phyloP scores from a whole-genome alignment of 371 early-diverging fungal genomes.

The Mortierella sp. region DNA sequence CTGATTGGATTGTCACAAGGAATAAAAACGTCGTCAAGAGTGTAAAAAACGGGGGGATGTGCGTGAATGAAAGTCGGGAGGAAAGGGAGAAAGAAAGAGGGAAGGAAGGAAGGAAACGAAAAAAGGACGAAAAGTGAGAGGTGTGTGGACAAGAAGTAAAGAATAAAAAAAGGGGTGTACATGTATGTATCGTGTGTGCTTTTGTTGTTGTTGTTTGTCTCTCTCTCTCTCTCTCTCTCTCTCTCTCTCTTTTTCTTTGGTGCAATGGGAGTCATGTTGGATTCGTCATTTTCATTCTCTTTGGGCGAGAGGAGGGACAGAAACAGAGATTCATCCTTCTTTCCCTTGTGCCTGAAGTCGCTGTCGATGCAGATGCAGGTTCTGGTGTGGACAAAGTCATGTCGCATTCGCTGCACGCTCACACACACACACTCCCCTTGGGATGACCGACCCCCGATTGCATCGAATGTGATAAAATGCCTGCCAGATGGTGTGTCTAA shows the following conservation, averaged over 20 bases:
- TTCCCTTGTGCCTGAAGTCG: neutral
- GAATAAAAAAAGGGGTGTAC: neutral
- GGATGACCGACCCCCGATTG: neutral
- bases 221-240: too few relatives aligned
- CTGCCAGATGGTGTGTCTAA: constrained; percentile 8
- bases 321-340: neutral
- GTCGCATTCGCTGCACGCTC: neutral
- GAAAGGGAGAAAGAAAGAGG: neutral
- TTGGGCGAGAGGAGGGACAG: neutral
- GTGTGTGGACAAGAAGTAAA: neutral
- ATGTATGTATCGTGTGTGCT: neutral
- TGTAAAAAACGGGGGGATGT: neutral
- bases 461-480: constrained; percentile 22
- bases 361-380: neutral
- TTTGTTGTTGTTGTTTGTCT: too few relatives aligned
- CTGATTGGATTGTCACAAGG: neutral
- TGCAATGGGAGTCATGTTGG: constrained; percentile 7
- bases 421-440: neutral
- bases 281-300: neutral
- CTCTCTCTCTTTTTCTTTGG: neutral
- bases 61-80: neutral
- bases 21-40: neutral
- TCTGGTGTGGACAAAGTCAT: neutral
- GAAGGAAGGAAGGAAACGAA: neutral
- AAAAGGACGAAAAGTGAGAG: neutral